phyloP scores from a whole-genome alignment of 2,329 filamentous ascomycete species.

The Penicillium olsonii region DNA sequence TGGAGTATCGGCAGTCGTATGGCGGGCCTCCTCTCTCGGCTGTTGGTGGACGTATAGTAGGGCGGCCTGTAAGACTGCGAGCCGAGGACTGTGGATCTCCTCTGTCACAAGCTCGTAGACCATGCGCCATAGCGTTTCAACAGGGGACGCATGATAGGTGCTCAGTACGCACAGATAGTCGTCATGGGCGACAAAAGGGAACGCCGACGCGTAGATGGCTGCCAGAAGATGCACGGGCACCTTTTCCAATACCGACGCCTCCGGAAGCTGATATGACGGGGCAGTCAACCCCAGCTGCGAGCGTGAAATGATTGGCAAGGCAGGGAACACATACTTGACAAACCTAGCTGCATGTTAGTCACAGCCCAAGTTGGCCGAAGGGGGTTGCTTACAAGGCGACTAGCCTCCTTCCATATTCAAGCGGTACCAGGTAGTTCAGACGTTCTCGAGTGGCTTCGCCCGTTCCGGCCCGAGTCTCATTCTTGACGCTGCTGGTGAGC shows the following conservation, averaged over 20 bases:
- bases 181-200: conserved; percentile 36
- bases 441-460: conserved; percentile 18
- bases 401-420: conserved; percentile 26
- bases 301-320: conserved; percentile 33
- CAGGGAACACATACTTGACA: conserved; percentile 33
- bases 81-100: conserved; percentile 35
- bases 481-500: conserved; percentile 18
- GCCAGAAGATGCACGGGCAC: conserved; percentile 32
- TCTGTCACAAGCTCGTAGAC: conserved; percentile 33
- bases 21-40: conserved; percentile 22
- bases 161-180: conserved; percentile 31
- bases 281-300: conserved; percentile 29
- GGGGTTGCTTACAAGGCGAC: conserved; percentile 22
- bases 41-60: conserved; percentile 34
- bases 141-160: conserved; percentile 28
- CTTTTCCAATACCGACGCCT: conserved; percentile 20
- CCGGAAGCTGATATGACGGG: conserved; percentile 18
- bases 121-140: conserved; percentile 32
- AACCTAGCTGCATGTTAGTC: conserved; percentile 22
- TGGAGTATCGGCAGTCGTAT: conserved; percentile 33
- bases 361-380: neutral
- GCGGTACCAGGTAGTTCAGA: conserved; percentile 23
- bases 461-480: conserved; percentile 19
- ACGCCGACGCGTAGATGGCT: conserved; percentile 35
- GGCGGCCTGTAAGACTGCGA: conserved; percentile 35